phyloP scores from a whole-genome alignment of 345 rosid genomes.

The Salix dunnii region DNA sequence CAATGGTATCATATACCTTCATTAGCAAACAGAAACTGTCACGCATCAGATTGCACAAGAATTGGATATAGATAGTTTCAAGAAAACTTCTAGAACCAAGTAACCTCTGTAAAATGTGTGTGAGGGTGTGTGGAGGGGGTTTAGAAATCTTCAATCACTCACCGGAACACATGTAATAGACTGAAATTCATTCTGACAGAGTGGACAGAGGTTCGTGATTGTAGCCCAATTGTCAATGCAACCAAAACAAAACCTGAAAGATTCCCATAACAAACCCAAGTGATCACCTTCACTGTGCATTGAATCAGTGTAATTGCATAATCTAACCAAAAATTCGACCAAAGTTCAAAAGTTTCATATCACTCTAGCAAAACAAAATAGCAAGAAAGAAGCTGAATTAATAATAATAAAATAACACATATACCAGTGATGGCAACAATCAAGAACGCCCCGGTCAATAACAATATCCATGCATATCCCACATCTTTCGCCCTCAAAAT shows the following conservation, averaged over 20 bases:
- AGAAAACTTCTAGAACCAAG: conserved; percentile 9
- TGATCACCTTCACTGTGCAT: conserved; percentile 15
- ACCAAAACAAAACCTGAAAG: conserved; percentile 93
- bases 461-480: conserved; percentile 98
- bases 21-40: conserved; percentile 22
- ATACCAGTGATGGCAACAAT: conserved; percentile 97
- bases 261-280: conserved; percentile 19
- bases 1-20: conserved; percentile 87
- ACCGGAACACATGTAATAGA: conserved; percentile 94
- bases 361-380: background rate
- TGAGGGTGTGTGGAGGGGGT: background rate
- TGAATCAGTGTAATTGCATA: background rate
- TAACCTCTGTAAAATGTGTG: background rate
- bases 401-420: background rate
- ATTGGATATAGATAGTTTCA: conserved; percentile 14
- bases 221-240: conserved; percentile 98
- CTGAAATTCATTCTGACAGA: conserved; percentile 96
- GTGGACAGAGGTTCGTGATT: conserved; percentile 94
- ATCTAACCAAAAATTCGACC: background rate
- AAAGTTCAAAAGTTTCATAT: background rate
- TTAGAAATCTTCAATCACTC: conserved; percentile 32
- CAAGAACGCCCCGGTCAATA: conserved; percentile 91
- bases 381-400: no score
- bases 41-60: conserved; percentile 14
- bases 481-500: conserved; percentile 76